These are phyloP conservation scores for Diaporthe longicolla DNA, from an alignment of 2,329 filamentous ascomycete species.

Conservation along the genomic window DNA sequence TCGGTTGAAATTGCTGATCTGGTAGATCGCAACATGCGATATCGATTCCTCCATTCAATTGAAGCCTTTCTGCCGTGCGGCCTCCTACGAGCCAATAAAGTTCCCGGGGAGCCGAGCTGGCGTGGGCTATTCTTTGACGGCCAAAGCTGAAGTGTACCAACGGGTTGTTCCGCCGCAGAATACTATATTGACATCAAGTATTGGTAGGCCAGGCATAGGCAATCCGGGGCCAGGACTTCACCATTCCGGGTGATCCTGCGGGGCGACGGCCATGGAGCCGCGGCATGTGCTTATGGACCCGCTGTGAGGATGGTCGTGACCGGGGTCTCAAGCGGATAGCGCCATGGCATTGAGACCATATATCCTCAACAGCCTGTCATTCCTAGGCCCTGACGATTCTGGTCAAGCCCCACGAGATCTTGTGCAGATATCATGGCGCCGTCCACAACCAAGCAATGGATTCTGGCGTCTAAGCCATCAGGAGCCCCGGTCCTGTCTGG, in stretches of 20 bases:
- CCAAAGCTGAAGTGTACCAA: neutral
- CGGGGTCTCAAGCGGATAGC: neutral
- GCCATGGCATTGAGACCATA: neutral
- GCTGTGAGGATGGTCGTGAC: constrained; percentile 3
- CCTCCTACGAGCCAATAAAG: neutral
- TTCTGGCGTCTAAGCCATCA: constrained; percentile 47
- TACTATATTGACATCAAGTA: neutral
- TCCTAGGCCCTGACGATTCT: neutral
- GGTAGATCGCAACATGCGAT: neutral
- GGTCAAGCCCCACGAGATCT: neutral
- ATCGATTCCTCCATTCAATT: too few relatives aligned
- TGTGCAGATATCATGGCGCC: constrained; percentile 13
- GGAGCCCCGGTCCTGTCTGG: constrained; percentile 47
- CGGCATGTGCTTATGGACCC: constrained; percentile 1
- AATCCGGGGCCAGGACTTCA: neutral
- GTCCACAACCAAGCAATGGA: constrained; percentile 48
- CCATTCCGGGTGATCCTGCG: neutral
- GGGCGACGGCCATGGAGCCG: constrained; percentile 1
- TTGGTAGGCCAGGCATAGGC: neutral
- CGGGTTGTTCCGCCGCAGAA: neutral
- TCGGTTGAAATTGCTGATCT: neutral
- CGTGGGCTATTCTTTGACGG: neutral
- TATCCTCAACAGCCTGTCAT: neutral
- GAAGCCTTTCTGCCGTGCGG: too few relatives aligned
- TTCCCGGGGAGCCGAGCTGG: neutral